Conservation (phyloP, 2,329 filamentous ascomycete species). For the Claviceps sp. region DNA sequence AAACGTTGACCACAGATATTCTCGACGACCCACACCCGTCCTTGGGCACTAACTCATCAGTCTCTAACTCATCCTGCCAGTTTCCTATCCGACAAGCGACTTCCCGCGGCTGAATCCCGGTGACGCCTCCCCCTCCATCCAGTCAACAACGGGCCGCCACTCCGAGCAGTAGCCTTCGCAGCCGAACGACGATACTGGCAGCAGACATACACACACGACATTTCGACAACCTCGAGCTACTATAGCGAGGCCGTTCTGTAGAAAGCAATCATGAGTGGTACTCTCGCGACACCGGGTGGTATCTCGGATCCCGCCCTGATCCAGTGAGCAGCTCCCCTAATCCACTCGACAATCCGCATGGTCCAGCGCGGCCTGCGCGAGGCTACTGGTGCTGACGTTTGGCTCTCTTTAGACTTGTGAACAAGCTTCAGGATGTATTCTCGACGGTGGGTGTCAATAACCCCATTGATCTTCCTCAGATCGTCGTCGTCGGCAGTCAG, state of each 20-base stretch:
- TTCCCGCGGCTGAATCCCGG: neutral
- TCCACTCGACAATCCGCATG: neutral
- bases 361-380: neutral
- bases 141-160: neutral
- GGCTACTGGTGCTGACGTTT: conserved; percentile 3
- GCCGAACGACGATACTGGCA: neutral
- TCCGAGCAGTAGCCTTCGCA: neutral
- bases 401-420: conserved; percentile 54
- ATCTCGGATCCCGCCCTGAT: conserved; percentile 55
- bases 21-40: neutral
- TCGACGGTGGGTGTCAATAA: conserved; percentile 97
- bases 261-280: conserved; percentile 19
- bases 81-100: neutral
- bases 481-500: conserved; percentile 94
- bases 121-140: conserved; percentile 3
- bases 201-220: neutral
- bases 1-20: neutral
- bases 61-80: neutral
- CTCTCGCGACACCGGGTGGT: conserved; percentile 36
- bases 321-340: conserved; percentile 31
- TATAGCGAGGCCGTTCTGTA: conserved; percentile 3
- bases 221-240: neutral
- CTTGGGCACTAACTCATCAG: neutral
- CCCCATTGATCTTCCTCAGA: conserved; percentile 96
- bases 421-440: conserved; percentile 99